These are phyloP conservation scores for Babesia ovata DNA, from an alignment of 169 alveolate genomes.

Conservation along the genomic window DNA sequence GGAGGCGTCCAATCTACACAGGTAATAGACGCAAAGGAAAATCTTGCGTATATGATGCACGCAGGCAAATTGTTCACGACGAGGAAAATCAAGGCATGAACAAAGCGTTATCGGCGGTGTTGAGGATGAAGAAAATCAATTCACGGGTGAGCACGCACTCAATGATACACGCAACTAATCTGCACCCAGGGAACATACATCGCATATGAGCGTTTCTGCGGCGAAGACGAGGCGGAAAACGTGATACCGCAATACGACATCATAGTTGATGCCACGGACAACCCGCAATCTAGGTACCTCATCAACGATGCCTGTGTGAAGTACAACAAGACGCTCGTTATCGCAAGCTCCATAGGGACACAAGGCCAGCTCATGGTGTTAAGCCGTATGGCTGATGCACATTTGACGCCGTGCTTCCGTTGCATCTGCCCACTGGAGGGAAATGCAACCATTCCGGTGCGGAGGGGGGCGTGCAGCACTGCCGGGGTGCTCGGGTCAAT, in stretches of 20 bases:
- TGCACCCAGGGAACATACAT: conserved; percentile 22
- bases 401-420: conserved; percentile 67
- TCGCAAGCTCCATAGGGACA: conserved; percentile 74
- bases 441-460: conserved; percentile 52
- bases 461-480: conserved; percentile 67
- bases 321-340: conserved; percentile 69
- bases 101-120: conserved; percentile 78
- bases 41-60: neutral
- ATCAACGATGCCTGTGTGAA: conserved; percentile 75
- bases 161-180: too few species aligned
- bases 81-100: conserved; percentile 76
- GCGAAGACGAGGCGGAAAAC: conserved; percentile 67
- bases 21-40: conserved; percentile 43
- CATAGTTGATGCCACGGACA: conserved; percentile 76
- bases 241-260: conserved; percentile 71
- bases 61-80: conserved; percentile 82
- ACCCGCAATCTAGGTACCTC: conserved; percentile 72
- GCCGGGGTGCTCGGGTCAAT: conserved; percentile 76
- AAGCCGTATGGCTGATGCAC: conserved; percentile 16
- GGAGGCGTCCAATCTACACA: conserved; percentile 80
- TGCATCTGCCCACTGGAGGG: conserved; percentile 67
- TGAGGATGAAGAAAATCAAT: conserved; percentile 65
- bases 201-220: conserved; percentile 68
- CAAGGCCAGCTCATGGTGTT: conserved; percentile 78
- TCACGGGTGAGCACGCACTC: conserved; percentile 10